Conservation (phyloP, 169 alveolate genomes). For the Eimeria zaria region DNA sequence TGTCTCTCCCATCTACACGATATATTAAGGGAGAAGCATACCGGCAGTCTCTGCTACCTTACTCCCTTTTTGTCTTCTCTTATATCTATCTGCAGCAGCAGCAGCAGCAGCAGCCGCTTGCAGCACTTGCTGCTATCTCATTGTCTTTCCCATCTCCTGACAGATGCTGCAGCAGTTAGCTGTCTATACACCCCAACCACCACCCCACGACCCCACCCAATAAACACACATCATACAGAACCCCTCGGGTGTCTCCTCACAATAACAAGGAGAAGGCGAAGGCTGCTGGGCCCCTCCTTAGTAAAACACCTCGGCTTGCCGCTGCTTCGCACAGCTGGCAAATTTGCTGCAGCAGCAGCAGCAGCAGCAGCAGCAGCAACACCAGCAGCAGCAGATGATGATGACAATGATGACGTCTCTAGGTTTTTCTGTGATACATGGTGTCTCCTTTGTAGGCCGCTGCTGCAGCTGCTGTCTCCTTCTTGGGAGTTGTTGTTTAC, state of each 20-base stretch:
- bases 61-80: neutral
- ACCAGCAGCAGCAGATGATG: constrained; percentile 36
- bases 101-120: neutral
- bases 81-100: neutral
- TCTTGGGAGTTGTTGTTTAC: neutral
- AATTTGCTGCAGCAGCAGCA: constrained; percentile 32
- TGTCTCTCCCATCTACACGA: constrained; percentile 20
- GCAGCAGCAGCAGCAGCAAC: constrained; percentile 46
- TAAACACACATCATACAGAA: neutral
- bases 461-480: neutral
- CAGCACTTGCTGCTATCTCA: neutral
- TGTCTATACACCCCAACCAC: neutral
- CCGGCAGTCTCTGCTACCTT: neutral
- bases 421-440: neutral
- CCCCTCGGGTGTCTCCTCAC: neutral
- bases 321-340: constrained; percentile 32
- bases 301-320: neutral
- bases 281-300: constrained; percentile 20
- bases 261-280: neutral
- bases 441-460: constrained; percentile 4
- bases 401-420: neutral
- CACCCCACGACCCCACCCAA: neutral
- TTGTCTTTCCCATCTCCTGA: neutral
- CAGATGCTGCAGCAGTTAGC: constrained; percentile 14
- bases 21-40: neutral